Conservation (phyloP, 2,329 filamentous ascomycete species). For the Exophiala sp. region DNA sequence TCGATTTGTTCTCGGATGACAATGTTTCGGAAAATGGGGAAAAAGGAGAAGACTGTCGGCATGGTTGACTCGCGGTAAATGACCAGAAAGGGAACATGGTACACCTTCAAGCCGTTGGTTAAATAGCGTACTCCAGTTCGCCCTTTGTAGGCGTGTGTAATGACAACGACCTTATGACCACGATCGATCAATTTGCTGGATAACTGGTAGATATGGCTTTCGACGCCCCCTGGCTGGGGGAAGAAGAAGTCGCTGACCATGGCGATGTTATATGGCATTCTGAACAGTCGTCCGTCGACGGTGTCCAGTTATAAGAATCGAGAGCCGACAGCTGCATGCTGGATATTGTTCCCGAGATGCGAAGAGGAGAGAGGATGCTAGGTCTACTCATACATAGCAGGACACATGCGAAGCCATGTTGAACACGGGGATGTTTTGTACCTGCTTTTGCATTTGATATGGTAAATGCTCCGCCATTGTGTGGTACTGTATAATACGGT, state of each 20-base stretch:
- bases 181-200: conserved; percentile 95
- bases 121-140: conserved; percentile 89
- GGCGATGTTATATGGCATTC: conserved; percentile 65
- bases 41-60: conserved; percentile 97
- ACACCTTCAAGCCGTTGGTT: conserved; percentile 96
- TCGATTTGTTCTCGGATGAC: conserved; percentile 89
- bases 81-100: conserved; percentile 92
- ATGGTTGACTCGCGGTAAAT: conserved; percentile 92
- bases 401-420: too few relatives aligned
- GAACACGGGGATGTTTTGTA: not conserved
- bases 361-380: too few relatives aligned
- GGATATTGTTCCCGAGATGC: not conserved
- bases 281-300: conserved; percentile 10
- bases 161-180: conserved; percentile 95
- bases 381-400: too few relatives aligned
- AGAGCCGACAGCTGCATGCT: not conserved
- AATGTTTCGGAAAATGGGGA: conserved; percentile 95
- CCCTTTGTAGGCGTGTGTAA: conserved; percentile 90
- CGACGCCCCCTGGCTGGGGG: conserved; percentile 89
- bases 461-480: not conserved
- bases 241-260: conserved; percentile 99
- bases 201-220: conserved; percentile 97
- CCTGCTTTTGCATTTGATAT: not conserved
- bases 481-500: too few relatives aligned
- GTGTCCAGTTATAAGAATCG: not conserved